Evolutionary conservation across 2,329 filamentous ascomycete genomes (phyloP).

Genomic region (Ophiostoma sp.): DNA sequence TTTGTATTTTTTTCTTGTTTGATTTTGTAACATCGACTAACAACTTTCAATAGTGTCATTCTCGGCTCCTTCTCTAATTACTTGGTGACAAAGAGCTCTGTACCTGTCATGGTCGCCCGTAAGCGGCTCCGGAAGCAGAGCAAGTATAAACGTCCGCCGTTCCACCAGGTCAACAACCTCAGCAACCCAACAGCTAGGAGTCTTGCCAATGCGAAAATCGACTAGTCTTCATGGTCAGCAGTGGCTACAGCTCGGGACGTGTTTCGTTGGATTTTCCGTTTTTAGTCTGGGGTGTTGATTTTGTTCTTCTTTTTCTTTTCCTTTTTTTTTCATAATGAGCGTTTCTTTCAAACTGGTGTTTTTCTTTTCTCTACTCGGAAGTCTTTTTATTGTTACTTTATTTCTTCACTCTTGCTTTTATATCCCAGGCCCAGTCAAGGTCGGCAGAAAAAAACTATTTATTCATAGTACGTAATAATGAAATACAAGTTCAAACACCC

Average conservation of each 20-base stretch:
- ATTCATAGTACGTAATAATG: not conserved
- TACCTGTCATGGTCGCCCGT: constrained; percentile 95
- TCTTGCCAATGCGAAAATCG: constrained; percentile 72
- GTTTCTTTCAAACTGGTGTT: not conserved
- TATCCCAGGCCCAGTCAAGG: not conserved
- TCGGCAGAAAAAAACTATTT: not conserved
- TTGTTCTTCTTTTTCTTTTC: not conserved
- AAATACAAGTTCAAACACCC: not conserved
- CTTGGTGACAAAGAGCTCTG: constrained; percentile 91
- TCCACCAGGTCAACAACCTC: constrained; percentile 80
- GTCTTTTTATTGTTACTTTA: not conserved
- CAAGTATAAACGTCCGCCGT: constrained; percentile 70
- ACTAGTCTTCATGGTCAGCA: constrained; percentile 48
- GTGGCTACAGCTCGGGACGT: not conserved
- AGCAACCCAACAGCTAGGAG: constrained; percentile 66
- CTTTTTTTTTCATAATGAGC: not conserved
- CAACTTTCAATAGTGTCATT: constrained; percentile 64
- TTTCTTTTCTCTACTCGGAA: not conserved
- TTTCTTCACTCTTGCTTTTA: not conserved
- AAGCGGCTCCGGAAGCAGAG: constrained; percentile 86
- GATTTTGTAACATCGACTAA: constrained; percentile 17
- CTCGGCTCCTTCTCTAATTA: constrained; percentile 98
- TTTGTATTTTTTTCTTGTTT: not conserved
- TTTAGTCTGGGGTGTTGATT: not conserved
- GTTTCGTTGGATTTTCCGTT: not conserved